A percentile compares a stretch with the other conserved stretches of the same genome.
These are phyloP conservation scores for Fusarium pseudograminearum DNA, from an alignment of 2,329 filamentous ascomycete genomes.

Conservation along the genomic window DNA sequence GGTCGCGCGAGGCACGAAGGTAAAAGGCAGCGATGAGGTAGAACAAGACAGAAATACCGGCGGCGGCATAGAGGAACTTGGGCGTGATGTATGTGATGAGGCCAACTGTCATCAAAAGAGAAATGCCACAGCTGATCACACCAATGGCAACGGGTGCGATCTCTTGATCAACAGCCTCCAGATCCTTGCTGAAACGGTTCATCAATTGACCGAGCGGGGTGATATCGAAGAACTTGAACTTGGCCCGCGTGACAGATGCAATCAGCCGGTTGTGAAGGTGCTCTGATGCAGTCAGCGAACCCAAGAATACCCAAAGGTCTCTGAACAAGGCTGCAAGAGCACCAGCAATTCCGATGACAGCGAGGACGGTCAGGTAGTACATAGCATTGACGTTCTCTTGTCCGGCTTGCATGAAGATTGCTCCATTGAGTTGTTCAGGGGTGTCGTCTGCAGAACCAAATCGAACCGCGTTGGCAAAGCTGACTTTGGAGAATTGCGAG, in stretches of 20 bases:
- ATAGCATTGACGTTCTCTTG: slow-evolving; percentile 74
- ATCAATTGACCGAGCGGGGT: slow-evolving; percentile 96
- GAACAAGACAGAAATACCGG: slow-evolving; percentile 88
- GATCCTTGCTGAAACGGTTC: slow-evolving; percentile 98
- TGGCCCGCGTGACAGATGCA: slow-evolving; percentile 82
- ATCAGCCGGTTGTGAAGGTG: slow-evolving; percentile 85
- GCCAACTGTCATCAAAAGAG: slow-evolving; percentile 84
- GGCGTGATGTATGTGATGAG: slow-evolving; percentile 92
- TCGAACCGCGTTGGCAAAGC: slow-evolving; percentile 55
- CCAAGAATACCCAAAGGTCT: slow-evolving; percentile 91
- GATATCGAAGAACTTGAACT: slow-evolving; percentile 97
- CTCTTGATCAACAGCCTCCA: slow-evolving; percentile 95
- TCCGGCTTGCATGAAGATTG: slow-evolving; percentile 3
- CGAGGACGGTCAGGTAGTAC: slow-evolving; percentile 89
- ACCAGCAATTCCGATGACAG: slow-evolving; percentile 80
- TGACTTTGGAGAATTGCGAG: slow-evolving; percentile 47
- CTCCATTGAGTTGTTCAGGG: slow-evolving; percentile 7
- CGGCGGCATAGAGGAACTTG: slow-evolving; percentile 85
- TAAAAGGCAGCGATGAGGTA: slow-evolving; percentile 88
- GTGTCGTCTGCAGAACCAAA: slow-evolving; percentile 49
- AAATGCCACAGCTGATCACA: slow-evolving; percentile 72
- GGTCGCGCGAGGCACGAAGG: slow-evolving; percentile 89
- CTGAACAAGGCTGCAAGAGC: slow-evolving; percentile 84
- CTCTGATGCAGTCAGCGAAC: slow-evolving; percentile 88
- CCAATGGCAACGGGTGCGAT: slow-evolving; percentile 91